Evolutionary conservation across 257 asterid genomes (phyloP).

Genomic region (Fraxinus pennsylvanica): DNA sequence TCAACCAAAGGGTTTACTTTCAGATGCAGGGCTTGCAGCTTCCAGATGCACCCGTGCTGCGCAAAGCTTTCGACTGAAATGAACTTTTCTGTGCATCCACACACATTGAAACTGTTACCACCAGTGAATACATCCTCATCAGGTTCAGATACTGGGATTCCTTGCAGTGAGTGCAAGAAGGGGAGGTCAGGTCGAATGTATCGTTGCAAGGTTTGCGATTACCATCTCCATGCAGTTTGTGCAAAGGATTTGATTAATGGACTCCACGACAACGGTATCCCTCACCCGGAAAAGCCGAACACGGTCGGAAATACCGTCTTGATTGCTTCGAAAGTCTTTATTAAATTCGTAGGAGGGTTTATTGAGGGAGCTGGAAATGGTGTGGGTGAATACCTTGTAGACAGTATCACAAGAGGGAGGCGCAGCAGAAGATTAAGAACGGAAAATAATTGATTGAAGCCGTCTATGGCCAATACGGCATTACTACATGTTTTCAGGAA

Average conservation of each 20-base stretch:
- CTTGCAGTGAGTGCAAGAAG: slow-evolving; percentile 63
- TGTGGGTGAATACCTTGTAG: slow-evolving; percentile 59
- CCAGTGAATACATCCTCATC: slow-evolving; percentile 14
- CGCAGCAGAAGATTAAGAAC: slow-evolving; percentile 30
- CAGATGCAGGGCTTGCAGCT: slow-evolving; percentile 77
- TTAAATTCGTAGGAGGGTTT: slow-evolving; percentile 71
- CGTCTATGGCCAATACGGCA: not conserved
- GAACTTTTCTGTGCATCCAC: slow-evolving; percentile 47
- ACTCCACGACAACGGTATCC: slow-evolving; percentile 55
- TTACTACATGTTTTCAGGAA: not conserved
- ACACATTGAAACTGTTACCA: slow-evolving; percentile 52
- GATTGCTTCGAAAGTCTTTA: slow-evolving; percentile 68
- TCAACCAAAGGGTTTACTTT: slow-evolving; percentile 68
- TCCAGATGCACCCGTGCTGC: slow-evolving; percentile 94
- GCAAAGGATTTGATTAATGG: slow-evolving; percentile 71
- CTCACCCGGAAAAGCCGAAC: slow-evolving; percentile 62
- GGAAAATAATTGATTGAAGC: not conserved
- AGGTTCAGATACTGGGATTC: slow-evolving; percentile 15
- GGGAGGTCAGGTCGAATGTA: slow-evolving; percentile 59
- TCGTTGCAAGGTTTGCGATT: slow-evolving; percentile 63
- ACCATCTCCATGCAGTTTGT: slow-evolving; percentile 72
- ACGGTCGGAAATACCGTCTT: slow-evolving; percentile 64
- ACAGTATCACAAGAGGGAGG: slow-evolving; percentile 57
- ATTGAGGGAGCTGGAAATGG: slow-evolving; percentile 84
- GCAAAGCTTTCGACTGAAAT: slow-evolving; percentile 66